Evolutionary conservation across 805 yeast genomes (phyloP).

Genomic region (Wickerhamomyces mucosus): DNA sequence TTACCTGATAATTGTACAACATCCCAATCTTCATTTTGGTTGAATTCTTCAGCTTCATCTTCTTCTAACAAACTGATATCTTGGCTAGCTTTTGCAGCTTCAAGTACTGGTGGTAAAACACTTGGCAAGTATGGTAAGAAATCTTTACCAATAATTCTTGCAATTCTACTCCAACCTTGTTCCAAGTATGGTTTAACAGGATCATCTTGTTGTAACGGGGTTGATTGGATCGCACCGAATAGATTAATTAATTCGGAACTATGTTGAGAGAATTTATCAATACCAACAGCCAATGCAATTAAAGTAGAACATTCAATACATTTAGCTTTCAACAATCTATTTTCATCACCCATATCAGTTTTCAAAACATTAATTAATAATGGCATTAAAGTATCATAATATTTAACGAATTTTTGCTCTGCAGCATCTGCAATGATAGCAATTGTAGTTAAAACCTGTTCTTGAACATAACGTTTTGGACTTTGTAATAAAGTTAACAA

Average conservation of each 20-base stretch:
- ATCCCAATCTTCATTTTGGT: constrained; percentile 89
- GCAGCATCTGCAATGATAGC: constrained; percentile 98
- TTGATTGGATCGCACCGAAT: constrained; percentile 62
- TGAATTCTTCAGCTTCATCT: constrained; percentile 79
- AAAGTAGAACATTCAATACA: constrained; percentile 93
- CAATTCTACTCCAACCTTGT: constrained; percentile 94
- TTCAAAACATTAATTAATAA: constrained; percentile 68
- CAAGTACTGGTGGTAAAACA: constrained; percentile 83
- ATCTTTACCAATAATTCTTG: constrained; percentile 76
- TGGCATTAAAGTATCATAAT: constrained; percentile 93
- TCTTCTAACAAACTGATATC: constrained; percentile 82
- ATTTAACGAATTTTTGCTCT: constrained; percentile 75
- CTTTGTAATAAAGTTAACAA: constrained; percentile 69
- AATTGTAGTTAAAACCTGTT: constrained; percentile 92
- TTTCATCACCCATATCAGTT: constrained; percentile 70
- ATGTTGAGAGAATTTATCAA: constrained; percentile 73
- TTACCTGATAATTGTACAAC: constrained; percentile 86
- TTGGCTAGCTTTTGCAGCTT: constrained; percentile 81
- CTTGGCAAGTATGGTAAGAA: constrained; percentile 76
- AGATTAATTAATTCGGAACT: constrained; percentile 64
- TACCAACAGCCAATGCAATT: constrained; percentile 92
- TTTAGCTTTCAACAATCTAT: constrained; percentile 77
- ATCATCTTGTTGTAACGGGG: constrained; percentile 57
- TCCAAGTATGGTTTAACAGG: constrained; percentile 81
- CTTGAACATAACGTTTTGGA: constrained; percentile 90